Evolutionary conservation across 805 yeast species (phyloP).

Genomic region (Kazachstania kunashirensis): DNA sequence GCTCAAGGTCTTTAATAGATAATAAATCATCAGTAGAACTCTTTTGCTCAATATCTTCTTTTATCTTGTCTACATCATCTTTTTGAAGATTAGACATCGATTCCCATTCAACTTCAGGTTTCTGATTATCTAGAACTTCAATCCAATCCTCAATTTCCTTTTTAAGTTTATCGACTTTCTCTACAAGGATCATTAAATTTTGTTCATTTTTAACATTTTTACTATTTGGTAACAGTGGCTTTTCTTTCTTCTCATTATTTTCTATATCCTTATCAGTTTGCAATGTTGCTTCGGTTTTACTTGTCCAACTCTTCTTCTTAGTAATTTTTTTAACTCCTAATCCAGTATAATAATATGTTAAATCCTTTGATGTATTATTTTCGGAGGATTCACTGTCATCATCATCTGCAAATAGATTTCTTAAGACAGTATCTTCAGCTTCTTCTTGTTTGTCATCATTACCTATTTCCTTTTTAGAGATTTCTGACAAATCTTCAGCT

Average conservation of each 20-base stretch:
- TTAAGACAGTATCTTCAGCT: slow-evolving; percentile 11
- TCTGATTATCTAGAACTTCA: slow-evolving; percentile 11
- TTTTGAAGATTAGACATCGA: not conserved
- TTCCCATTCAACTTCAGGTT: slow-evolving; percentile 16
- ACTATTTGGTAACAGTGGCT: slow-evolving; percentile 19
- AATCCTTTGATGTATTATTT: slow-evolving; percentile 4
- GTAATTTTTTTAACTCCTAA: slow-evolving; percentile 2
- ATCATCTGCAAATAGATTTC: slow-evolving; percentile 12
- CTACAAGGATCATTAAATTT: slow-evolving; percentile 15
- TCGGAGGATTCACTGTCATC: slow-evolving; percentile 3
- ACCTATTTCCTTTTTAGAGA: slow-evolving; percentile 12
- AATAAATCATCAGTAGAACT: not conserved
- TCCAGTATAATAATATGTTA: slow-evolving; percentile 6
- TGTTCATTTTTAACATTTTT: slow-evolving; percentile 25
- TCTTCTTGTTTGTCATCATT: slow-evolving; percentile 15
- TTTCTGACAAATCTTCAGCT: slow-evolving; percentile 9
- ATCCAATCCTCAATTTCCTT: slow-evolving; percentile 24
- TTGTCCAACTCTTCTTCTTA: not conserved
- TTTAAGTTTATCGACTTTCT: slow-evolving; percentile 18
- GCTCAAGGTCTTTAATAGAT: slow-evolving; percentile 3
- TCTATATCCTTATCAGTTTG: not conserved
- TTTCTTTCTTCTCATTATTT: not conserved
- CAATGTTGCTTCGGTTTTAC: not conserved
- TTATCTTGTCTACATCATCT: not conserved
- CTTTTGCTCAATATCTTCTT: not conserved